Base-by-base conservation (phyloP, 1,139 yeast genomes). In the Scheffersomyces illinoinensis region DNA sequence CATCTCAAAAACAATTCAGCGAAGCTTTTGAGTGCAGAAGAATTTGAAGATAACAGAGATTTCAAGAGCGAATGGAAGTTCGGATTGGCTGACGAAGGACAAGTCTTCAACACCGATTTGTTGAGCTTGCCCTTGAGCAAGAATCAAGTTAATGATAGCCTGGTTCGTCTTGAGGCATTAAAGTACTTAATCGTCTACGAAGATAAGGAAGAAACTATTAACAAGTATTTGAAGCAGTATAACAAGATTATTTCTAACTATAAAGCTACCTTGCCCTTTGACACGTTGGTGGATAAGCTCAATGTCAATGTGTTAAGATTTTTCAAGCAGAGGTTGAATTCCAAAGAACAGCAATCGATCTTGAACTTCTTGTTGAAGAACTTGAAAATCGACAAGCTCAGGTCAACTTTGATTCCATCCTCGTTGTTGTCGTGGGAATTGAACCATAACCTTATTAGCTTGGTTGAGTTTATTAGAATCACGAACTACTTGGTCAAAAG, bases 31-130 rank as follows among this genome's bases (percentile, higher is more conserved):
- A 61, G 63, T 19, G 58, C 63, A 19, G 60, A 61, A 1, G 63
- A 55, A 17, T 54, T 62, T 6, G 19, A 46, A n/a, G 88, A 86
- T 65, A 85, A 86, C 64, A 73, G 89, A 63, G 90, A 86, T 65
- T 67, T 69, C 52, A 71, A 68, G 8, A 77, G 79, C 2, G 76
- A 81, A 48, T 84, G 86, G 85, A 80, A 81, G 58, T 72, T 78
- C 64, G 85, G 82, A 20, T 48, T 48, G n/a, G 23, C 26, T 21
- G 51, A n/a, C 14, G 51, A 21, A 17, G 26, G 51, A 17, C 26
- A 48, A 48, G 10, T n/a, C 19, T 48, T 48, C n/a, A 24, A 48
- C 24, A 21, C 21, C n/a, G n/a, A 24, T 12, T 48, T 48, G 51
- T 48, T 48, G 26, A 48, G 26, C 7, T 20, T 7, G 26, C 51